Evolutionary conservation across 768 basidiomycete species (phyloP), one percentile per base, ranked within the genome.

Genomic region (Hygrocybe coccinea): DNA sequence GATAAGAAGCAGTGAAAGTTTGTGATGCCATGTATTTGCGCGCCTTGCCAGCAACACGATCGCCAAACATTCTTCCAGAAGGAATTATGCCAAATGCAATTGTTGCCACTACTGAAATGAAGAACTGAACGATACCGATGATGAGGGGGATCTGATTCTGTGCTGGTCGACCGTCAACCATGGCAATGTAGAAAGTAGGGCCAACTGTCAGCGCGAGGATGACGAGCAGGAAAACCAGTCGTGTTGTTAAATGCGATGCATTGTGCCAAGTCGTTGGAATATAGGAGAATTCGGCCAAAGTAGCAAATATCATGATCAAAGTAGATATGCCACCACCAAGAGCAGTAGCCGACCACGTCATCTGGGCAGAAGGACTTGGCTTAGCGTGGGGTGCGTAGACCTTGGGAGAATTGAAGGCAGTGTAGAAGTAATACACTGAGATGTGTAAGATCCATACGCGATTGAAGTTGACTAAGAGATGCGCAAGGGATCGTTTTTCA

Each of bases 231-330:
- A 97, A 97, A 60, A 95, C 70, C 55, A 98, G 79, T 41, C 97
- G 91, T 29, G 94, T 93, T 5, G 92, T 91, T 52, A 99, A 82
- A 71, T 99, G 97, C 2, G 92, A 92, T 22, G 95, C 93, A 69
- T 98, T 99, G 73, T 97, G 93, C 97, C 97, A 98, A 8, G 91
- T 97, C 3, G 95, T 97, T 21, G 95, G 95, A 62, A 97, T 95
- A 77, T 95, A 97, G 52, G 87, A 85, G 69, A 95, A 98, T 71
- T 99, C 97, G 60, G 91, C 91, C 24, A 95, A 67, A 21, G 95
- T 98, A 39, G 95, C 97, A 53, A 80, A 70, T 57, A 97, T 86
- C 94, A 95, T 95, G 78, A 99, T 97, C 54, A 83, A 48, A 7
- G 93, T 93, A 12, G 95, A 85, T 52, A 98, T 93, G 8, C 88